Evolutionary conservation across 2,329 filamentous ascomycete species (phyloP), one percentile per base, ranked within the genome.

Genomic region (Diaporthe ilicicola): DNA sequence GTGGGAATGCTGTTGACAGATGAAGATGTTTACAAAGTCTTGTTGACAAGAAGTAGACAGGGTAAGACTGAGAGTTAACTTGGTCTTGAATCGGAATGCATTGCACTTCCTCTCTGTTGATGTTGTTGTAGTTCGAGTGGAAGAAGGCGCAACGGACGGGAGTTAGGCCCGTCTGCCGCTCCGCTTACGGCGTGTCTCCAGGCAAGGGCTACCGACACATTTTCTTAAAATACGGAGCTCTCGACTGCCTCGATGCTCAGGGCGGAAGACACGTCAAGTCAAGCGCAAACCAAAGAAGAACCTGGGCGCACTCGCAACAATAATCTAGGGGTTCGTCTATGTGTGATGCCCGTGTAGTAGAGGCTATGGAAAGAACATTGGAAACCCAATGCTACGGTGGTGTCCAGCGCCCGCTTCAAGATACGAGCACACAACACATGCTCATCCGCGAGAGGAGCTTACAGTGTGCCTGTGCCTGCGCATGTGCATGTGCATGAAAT

Each of bases 311-410:
- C 44, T 29, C 37, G 24, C 24, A 39, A 61, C 13, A 9, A 4
- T 50, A 44, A 27, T 64, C n/a, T 19, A 50, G 19, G 56, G n/a
- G 10, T 32, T 12, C 46, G 27, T 62, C 56, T 62, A 61, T 61
- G 24, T 62, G 46, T 37, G 19, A 27, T 19, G 59, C 59, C 59
- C 44, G 13, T 50, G 29, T 37, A 3, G 15, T 50, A 24, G 44
- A 50, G 44, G n/a, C 59, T 64, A 64, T 64, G 44, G 59, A 50
- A 37, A 27, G 59, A 37, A 42, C 22, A 37, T 17, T 13, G 59
- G n/a, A 29, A 24, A 13, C 32, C 59, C 29, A 50, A 24, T 13
- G 44, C n/a, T n/a, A n/a, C 9, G 29, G 59, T 6, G 15, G 44
- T 13, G 13, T 24, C 29, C 34, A 50, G n/a, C 59, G 34, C 24